Base-by-base conservation (phyloP, 768 basidiomycete genomes). In the Tylopilus intermedius region DNA sequence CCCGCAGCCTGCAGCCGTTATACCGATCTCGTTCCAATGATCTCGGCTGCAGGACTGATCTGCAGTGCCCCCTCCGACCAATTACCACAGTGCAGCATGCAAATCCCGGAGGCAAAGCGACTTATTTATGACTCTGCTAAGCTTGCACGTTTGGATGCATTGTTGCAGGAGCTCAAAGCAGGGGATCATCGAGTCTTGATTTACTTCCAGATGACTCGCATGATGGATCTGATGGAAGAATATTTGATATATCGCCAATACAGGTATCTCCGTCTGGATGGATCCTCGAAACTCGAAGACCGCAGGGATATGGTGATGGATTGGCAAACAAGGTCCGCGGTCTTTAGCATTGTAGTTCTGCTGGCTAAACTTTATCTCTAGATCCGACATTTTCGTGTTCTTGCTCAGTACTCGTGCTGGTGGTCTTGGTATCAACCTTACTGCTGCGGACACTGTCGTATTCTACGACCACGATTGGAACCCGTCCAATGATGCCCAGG, bases 151-250 rank as follows among this genome's bases (percentile, higher is more conserved):
- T 78, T 99, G 45, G 96, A 99, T 68, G 64, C 77, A 21, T 74
- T 99, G n/a, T 76, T 99, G 8, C 88, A 90, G 55, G 90, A 95
- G 62, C 83, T 99, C 52, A 98, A 96, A 72, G 78, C 83, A 33
- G 88, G 85, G 1, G 94, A 94, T 56, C 96, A 99, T 70, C 85
- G 94, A 43, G 92, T 95, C 13, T 72, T 99, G 61, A 79, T 99
- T 18, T 99, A 98, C 73, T 98, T 97, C 84, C 96, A 99, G 71
- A 99, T 99, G 96, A 98, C 95, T 11, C 83, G 88, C 54, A 99
- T 98, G 96, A 96, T 99, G 86, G 94, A 97, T 67, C 76, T 98
- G 46, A 94, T 98, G 83, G 96, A 98, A 69, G 96, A 98, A 67
- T 99, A 97, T 67, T 77, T 99, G 55, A 91, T 96, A 53, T 96